Evolutionary conservation across 768 basidiomycete species (phyloP).

Genomic region (Lentinula guzmanii): DNA sequence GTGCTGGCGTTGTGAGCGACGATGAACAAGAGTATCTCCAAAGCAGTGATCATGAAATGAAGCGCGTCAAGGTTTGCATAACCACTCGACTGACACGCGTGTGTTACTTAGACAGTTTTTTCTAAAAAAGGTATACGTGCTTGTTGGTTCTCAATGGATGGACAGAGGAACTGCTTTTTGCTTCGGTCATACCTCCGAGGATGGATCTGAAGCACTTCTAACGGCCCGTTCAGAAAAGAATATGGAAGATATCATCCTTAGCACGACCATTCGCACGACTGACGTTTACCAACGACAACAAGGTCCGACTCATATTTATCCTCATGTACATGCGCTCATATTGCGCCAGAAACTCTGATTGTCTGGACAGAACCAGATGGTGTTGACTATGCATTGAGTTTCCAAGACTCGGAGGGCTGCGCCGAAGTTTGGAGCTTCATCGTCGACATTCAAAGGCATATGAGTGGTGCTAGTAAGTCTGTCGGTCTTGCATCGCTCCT

Average conservation of each 20-base stretch:
- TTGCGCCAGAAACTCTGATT: conserved; percentile 79
- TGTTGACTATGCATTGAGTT: conserved; percentile 93
- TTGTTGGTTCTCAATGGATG: conserved; percentile 85
- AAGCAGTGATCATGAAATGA: conserved; percentile 67
- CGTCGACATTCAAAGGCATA: conserved; percentile 81
- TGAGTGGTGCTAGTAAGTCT: conserved; percentile 56
- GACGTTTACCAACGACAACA: conserved; percentile 87
- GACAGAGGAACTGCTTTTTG: conserved; percentile 98
- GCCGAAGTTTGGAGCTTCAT: conserved; percentile 98
- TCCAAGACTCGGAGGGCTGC: conserved; percentile 94
- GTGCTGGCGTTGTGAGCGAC: conserved; percentile 37
- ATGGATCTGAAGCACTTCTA: conserved; percentile 71
- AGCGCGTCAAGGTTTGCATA: conserved; percentile 73
- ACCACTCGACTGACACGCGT: conserved; percentile 11
- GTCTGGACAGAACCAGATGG: conserved; percentile 98
- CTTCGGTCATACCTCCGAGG: conserved; percentile 79
- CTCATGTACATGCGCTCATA: conserved; percentile 8
- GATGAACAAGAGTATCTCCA: conserved; percentile 57
- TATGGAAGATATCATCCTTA: conserved; percentile 66
- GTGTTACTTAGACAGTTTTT: conserved; percentile 10
- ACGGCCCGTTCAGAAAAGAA: conserved; percentile 80
- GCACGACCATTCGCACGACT: conserved; percentile 73
- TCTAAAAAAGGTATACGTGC: conserved; percentile 77
- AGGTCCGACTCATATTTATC: conserved; percentile 40
- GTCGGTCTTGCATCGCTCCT: background rate